These are phyloP conservation scores for Lyophyllum decastes DNA, from an alignment of 768 basidiomycete genomes.

Conservation along the genomic window DNA sequence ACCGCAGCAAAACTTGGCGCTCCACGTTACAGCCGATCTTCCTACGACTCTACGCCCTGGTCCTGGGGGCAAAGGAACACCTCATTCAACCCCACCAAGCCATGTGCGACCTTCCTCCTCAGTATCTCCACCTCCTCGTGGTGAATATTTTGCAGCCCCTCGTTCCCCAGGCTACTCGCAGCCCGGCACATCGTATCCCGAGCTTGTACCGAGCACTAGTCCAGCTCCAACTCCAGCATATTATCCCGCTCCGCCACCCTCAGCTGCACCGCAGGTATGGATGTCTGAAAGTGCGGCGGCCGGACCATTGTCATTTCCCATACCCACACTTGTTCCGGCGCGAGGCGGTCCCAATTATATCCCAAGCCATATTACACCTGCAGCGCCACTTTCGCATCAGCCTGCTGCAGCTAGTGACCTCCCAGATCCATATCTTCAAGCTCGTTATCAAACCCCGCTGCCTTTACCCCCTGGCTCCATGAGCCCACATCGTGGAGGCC, in stretches of 20 bases:
- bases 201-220: not conserved
- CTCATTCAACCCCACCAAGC: conserved; percentile 1
- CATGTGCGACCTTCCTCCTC: conserved; percentile 8
- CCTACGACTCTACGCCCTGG: conserved; percentile 47
- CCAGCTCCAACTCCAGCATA: not conserved
- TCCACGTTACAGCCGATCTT: conserved; percentile 21
- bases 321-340: conserved; percentile 26
- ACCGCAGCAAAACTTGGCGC: conserved; percentile 17
- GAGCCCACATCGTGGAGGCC: conserved; percentile 6
- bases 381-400: conserved; percentile 14
- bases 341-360: not conserved
- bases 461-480: conserved; percentile 48
- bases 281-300: conserved; percentile 1
- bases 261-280: conserved; percentile 1
- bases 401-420: conserved; percentile 20
- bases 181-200: not conserved
- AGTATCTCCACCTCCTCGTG: not conserved
- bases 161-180: not conserved
- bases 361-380: not conserved
- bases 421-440: conserved; percentile 44
- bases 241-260: not conserved
- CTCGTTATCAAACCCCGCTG: conserved; percentile 54
- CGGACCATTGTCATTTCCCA: conserved; percentile 29
- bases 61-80: conserved; percentile 7
- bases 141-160: conserved; percentile 1